A percentile compares a stretch with the other conserved stretches of the same genome.
Evolutionary conservation across 2,329 filamentous ascomycete species (phyloP).

Genomic region (Fusarium veterinarium): DNA sequence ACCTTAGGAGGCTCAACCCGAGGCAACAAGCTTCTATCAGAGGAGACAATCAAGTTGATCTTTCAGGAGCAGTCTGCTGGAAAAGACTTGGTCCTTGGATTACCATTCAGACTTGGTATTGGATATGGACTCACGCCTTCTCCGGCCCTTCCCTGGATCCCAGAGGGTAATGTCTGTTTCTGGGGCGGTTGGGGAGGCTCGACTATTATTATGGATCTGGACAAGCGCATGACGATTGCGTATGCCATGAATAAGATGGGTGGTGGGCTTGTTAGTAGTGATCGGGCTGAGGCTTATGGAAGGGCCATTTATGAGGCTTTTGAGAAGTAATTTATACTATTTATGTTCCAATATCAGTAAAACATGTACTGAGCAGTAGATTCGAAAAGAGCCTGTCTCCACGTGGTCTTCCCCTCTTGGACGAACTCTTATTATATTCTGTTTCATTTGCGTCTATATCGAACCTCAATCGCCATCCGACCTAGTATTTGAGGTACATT

Average conservation of each 20-base stretch:
- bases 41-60: background rate
- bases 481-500: no score
- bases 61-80: background rate
- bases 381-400: no score
- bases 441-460: no score
- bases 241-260: conserved; percentile 24
- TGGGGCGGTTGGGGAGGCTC: conserved; percentile 4
- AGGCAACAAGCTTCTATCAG: background rate
- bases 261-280: background rate
- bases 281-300: background rate
- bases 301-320: background rate
- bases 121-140: background rate
- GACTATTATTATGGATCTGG: background rate
- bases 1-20: background rate
- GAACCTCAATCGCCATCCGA: no score
- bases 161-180: background rate
- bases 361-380: no score
- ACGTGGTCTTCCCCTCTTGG: no score
- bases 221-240: conserved; percentile 1
- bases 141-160: background rate
- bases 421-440: no score
- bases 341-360: no score
- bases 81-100: background rate
- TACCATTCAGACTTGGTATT: background rate
- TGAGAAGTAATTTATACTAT: background rate